Evolutionary conservation across 148 eudicot genomes (phyloP), one percentile per base, ranked within the genome.

Genomic region (Fagopyrum homotropicum): DNA sequence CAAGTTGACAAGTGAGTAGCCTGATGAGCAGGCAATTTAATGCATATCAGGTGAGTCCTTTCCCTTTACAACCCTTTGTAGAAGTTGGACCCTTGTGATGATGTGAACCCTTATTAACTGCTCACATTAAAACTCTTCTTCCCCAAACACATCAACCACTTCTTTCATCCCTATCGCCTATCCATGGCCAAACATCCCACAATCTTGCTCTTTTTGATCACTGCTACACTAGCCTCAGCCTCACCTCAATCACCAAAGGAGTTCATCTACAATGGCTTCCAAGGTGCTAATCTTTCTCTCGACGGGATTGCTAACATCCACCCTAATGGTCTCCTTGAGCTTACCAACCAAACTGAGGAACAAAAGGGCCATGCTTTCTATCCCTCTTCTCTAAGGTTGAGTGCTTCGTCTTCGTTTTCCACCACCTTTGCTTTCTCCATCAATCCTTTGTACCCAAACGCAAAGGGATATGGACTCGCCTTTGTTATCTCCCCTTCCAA

Each of bases 251-350:
- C 71, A 40, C 71, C 71, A 66, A 66, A 15, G 19, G 35, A 72
- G 51, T 72, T 72, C 55, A 26, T 72, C 55, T 72, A 45, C 74
- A 72, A 72, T 26, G 74, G 74, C 40, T 72, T 72, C 55, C 19
- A 72, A 16, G 74, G 74, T 2, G 30, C 74, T n/a, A 9, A 72
- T 72, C 74, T 72, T 47, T 12, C 12, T 19, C 74, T 72, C 6
- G 35, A 46, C 7, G 74, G 74, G 3, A 49, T 45, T 19, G 74
- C 74, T 4, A 49, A 45, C 74, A 47, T 72, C 74, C 74, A 72
- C 15, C 35, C 55, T 16, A 72, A 72, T 46, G 74, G 74, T 9
- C 55, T 72, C 29, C 55, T 72, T 17, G 54, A 72, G 74, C 55
- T 72, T 4, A 72, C 74, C 35, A 72, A 72, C 55, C 40, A 45